phyloP scores from a whole-genome alignment of 305 asterid genomes.

The Rubia peregrina region DNA sequence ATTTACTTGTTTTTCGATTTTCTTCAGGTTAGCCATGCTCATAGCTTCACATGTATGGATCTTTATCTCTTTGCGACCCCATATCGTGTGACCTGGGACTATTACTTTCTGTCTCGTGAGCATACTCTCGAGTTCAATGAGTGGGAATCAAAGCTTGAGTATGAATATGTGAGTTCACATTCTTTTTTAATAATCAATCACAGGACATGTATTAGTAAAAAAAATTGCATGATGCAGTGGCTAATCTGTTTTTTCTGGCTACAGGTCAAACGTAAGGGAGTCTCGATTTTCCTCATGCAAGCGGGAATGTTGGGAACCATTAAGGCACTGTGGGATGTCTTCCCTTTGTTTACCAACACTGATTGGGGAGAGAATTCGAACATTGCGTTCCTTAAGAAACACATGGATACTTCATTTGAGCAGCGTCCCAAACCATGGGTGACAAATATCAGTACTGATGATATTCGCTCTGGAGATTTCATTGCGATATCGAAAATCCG shows the following conservation, averaged over 20 bases:
- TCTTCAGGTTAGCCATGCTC: conserved; percentile 60
- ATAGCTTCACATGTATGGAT: conserved; percentile 95
- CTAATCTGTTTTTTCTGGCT: conserved; percentile 6
- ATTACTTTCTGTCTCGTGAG: conserved; percentile 68
- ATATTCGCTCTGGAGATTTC: conserved; percentile 88
- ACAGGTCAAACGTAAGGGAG: conserved; percentile 72
- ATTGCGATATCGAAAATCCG: conserved; percentile 79
- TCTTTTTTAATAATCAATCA: not conserved
- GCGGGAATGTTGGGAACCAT: conserved; percentile 87
- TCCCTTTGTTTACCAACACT: conserved; percentile 75
- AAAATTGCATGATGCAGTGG: conserved; percentile 13
- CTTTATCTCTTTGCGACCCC: conserved; percentile 89
- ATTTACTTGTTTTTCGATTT: not conserved
- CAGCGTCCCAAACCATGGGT: conserved; percentile 90
- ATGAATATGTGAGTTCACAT: conserved; percentile 32
- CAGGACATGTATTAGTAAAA: conserved; percentile 6
- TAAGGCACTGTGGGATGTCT: conserved; percentile 82
- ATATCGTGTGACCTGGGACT: conserved; percentile 89
- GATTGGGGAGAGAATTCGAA: conserved; percentile 78
- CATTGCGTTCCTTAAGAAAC: conserved; percentile 65
- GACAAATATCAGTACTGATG: conserved; percentile 59
- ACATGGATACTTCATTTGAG: conserved; percentile 79
- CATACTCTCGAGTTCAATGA: conserved; percentile 78
- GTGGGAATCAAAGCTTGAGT: conserved; percentile 84
- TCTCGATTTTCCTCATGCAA: conserved; percentile 86